A percentile compares a stretch with the other conserved stretches of the same genome.
These are phyloP conservation scores for Pelargonium australe DNA, from an alignment of 441 rosid species.

Conservation along the genomic window DNA sequence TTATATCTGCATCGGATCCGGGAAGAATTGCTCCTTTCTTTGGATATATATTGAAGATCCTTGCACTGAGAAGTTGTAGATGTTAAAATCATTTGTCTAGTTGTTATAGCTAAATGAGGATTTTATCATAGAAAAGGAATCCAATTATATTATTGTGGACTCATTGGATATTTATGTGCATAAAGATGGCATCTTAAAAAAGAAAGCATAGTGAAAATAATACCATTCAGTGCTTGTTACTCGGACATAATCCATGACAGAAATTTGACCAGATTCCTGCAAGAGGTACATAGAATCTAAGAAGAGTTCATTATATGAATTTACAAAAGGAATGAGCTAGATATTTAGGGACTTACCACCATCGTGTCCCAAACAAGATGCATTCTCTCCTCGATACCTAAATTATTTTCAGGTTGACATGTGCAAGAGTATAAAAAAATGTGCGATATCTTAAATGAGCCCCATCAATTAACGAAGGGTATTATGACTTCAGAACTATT, in stretches of 20 bases:
- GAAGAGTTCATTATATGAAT: neutral
- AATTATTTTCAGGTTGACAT: slow-evolving; percentile 14
- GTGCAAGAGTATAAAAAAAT: slow-evolving; percentile 10
- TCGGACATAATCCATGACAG: slow-evolving; percentile 68
- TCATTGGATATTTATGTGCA: neutral
- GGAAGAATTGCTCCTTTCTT: slow-evolving; percentile 81
- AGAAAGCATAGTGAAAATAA: slow-evolving; percentile 17
- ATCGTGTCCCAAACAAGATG: slow-evolving; percentile 89
- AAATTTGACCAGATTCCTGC: slow-evolving; percentile 85
- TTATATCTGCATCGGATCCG: slow-evolving; percentile 91
- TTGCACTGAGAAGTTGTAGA: slow-evolving; percentile 52
- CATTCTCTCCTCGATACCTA: slow-evolving; percentile 97
- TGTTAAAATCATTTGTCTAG: neutral
- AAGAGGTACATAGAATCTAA: slow-evolving; percentile 16
- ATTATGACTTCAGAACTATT: slow-evolving; percentile 10
- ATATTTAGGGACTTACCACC: slow-evolving; percentile 62
- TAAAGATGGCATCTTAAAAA: neutral
- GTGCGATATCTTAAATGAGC: slow-evolving; percentile 12
- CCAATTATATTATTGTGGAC: neutral
- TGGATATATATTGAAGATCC: slow-evolving; percentile 82
- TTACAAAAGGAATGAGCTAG: slow-evolving; percentile 12
- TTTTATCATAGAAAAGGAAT: neutral
- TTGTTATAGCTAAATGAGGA: neutral
- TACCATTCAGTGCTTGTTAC: slow-evolving; percentile 91
- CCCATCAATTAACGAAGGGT: slow-evolving; percentile 6